Percentiles rank a stretch among this genome's conserved stretches.
phyloP scores from a whole-genome alignment of 108 stramenopile genomes.

The Aurantiochytrium sp. region DNA sequence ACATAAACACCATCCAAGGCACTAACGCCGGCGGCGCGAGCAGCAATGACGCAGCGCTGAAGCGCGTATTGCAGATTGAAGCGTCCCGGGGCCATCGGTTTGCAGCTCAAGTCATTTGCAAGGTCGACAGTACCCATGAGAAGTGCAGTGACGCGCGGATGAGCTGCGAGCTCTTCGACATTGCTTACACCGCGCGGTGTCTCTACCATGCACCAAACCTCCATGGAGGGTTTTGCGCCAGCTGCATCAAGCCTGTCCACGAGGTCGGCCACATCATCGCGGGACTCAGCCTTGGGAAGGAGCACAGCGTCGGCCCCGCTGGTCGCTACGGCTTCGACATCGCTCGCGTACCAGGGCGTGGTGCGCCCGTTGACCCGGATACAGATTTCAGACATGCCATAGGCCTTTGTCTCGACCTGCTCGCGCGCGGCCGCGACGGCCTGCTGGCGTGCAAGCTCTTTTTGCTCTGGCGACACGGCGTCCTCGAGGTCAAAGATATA shows the following conservation, averaged over 20 bases:
- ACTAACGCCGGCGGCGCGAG: not conserved
- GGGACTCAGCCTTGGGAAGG: slow-evolving; percentile 23
- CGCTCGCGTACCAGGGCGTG: slow-evolving; percentile 16
- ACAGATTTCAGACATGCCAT: not conserved
- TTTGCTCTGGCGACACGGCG: slow-evolving; percentile 11
- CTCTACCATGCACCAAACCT: slow-evolving; percentile 22
- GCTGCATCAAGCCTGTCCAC: not conserved
- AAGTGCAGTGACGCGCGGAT: not conserved
- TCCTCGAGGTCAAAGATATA: slow-evolving; percentile 25
- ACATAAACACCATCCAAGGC: slow-evolving; percentile 3
- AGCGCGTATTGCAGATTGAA: not conserved
- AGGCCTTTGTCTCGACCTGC: not conserved
- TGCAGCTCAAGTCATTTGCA: not conserved
- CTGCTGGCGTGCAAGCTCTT: not conserved
- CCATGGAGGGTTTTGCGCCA: not conserved
- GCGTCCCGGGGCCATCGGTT: not conserved
- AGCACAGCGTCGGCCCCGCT: not conserved
- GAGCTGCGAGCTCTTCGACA: not conserved
- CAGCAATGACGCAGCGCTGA: not conserved
- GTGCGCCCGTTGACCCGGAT: slow-evolving; percentile 21
- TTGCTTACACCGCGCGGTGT: slow-evolving; percentile 3
- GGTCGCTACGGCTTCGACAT: not conserved
- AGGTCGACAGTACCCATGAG: slow-evolving; percentile 24
- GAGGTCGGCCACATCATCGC: not conserved
- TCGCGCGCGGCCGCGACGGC: not conserved